Base-by-base conservation (phyloP, 2,329 filamentous ascomycete genomes). In the Bimuria novae-zelandiae region DNA sequence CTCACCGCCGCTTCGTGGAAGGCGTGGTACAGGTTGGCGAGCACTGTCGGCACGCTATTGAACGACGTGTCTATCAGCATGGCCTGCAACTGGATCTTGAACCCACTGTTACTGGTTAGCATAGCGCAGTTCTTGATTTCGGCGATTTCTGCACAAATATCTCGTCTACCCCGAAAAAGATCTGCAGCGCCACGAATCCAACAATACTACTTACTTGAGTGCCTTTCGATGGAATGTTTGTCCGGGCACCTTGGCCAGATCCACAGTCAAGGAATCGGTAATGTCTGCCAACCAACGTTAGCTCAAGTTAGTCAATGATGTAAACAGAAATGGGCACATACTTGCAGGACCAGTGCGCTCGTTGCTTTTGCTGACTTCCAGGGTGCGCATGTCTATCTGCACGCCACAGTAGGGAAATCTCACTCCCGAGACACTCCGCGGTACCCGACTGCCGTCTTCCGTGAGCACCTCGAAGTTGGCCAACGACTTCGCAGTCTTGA, bases 341-440 rank as follows among this genome's bases (percentile, higher is more conserved):
- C 80, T 79, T 45, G 71, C 49, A 53, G 76, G 59, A 73, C 75
- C 80, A 57, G 74, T 74, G 43, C 81, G 79, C 27, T 84, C 80
- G 40, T 82, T 78, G 64, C 91, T 86, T 67, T 89, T 92, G 64
- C 79, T 81, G 42, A 97, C 82, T 55, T 91, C 86, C 23, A 99
- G 77, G 0, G 88, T 92, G 46, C 75, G 76, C 16, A 85, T 89
- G 67, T 96, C 79, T 62, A 99, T 91, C 14, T 85, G 73, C 36
- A 85, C 84, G 33, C 94, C 94, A 67, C 94, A 97, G 73, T 96
- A 99, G 0, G 93, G 91, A 69, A 99, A 97, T n/a, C 68, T 67
- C 6, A 57, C n/a, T 1, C 70, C 54, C 76, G 77, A 59, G 71
- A 63, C 33, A 84, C 65, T 59, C 47, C 49, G 63, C 35, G 67